Base-by-base conservation (phyloP, 768 basidiomycete genomes). In the Cyathus striatus region DNA sequence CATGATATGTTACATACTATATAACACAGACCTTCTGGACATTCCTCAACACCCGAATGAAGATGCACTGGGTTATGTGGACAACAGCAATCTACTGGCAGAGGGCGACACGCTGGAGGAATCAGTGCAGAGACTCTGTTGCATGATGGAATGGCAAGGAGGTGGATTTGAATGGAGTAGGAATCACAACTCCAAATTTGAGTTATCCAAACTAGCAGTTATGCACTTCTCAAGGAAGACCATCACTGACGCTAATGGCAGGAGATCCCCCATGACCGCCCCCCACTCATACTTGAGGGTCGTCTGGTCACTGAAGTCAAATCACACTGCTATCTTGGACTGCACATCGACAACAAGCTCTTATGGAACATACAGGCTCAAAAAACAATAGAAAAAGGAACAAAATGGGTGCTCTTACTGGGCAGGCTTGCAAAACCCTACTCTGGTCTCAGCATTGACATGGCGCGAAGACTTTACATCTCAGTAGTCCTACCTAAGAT, bases 401-500 rank as follows among this genome's bases (percentile, higher is more conserved):
- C 42, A 3, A 44, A 43, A 14, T 50, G 24, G 21, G 26, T 38
- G 14, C 1, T 18, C 3, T n/a, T 42, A 1, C 32, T 30, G 6
- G 22, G 32, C 2, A 0, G 41, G 0, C 41, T 58, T 0, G 23
- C 46, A 1, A 48, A 46, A 26, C 30, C 38, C 0, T 38, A 30
- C 12, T 45, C 13, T 0, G 56, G n/a, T n/a, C n/a, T n/a, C n/a
- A n/a, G n/a, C n/a, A n/a, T n/a, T n/a, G n/a, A n/a, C n/a, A n/a
- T n/a, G 56, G 47, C 46, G 32, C 10, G 38, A 5, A 49, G 40
- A 16, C 43, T 60, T 9, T 60, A 55, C 32, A 5, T 41, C 0
- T 40, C 57, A 12, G 57, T 56, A 10, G 51, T 50, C 1, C 21
- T 58, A 3, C 55, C n/a, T n/a, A n/a, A n/a, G n/a, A n/a, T n/a